phyloP scores from a whole-genome alignment of 768 basidiomycete genomes.

The Ephemerocybe angulata region DNA sequence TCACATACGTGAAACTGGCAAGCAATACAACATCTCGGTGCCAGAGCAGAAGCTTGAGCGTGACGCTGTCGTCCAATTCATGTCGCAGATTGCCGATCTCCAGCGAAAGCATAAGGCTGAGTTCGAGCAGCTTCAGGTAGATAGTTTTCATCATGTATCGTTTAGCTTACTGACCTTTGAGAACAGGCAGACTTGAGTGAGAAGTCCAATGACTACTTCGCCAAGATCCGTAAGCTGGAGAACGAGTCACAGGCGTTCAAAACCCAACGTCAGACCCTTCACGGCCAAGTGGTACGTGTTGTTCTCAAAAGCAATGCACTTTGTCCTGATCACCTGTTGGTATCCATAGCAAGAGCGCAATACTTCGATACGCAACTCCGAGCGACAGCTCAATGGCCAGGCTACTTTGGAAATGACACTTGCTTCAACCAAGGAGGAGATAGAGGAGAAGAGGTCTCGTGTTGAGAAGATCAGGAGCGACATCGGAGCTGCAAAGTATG shows the following conservation, averaged over 20 bases:
- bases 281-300: conserved; percentile 54
- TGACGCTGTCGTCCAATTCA: conserved; percentile 71
- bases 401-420: conserved; percentile 53
- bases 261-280: conserved; percentile 47
- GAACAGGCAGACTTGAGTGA: conserved; percentile 53
- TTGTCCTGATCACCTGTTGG: neutral
- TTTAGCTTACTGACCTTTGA: neutral
- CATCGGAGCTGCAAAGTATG: conserved; percentile 58
- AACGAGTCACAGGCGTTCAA: conserved; percentile 52
- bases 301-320: no score
- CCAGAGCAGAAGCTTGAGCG: conserved; percentile 69
- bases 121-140: conserved; percentile 66
- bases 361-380: conserved; percentile 45
- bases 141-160: conserved; percentile 6
- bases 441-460: conserved; percentile 64
- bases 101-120: conserved; percentile 60
- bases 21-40: conserved; percentile 69
- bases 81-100: conserved; percentile 58
- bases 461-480: conserved; percentile 58
- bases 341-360: conserved; percentile 46
- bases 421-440: conserved; percentile 52
- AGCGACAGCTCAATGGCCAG: conserved; percentile 54
- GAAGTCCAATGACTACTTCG: conserved; percentile 64
- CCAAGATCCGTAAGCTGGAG: conserved; percentile 53
- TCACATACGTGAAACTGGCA: conserved; percentile 65